phyloP scores from a whole-genome alignment of 352 stramenopile species.

The Phytophthora pistaciae region DNA sequence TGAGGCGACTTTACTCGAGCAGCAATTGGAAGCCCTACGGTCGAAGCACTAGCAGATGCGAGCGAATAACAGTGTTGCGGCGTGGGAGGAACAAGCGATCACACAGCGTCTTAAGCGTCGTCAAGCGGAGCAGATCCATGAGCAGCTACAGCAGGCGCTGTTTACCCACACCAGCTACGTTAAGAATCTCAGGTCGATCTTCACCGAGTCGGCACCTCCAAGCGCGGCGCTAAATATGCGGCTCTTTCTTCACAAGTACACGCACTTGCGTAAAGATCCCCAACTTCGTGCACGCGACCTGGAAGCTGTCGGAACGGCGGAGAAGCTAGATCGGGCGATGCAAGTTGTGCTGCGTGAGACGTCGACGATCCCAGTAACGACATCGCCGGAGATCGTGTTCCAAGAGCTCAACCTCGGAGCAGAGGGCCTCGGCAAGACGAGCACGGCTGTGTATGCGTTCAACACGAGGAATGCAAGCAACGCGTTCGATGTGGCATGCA shows the following conservation, averaged over 20 bases:
- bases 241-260: constrained; percentile 38
- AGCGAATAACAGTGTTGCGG: constrained; percentile 31
- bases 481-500: constrained; percentile 32
- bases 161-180: constrained; percentile 37
- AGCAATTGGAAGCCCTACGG: constrained; percentile 46
- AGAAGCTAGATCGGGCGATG: constrained; percentile 37
- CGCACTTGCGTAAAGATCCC: constrained; percentile 23
- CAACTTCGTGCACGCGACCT: no score
- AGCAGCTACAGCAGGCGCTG: constrained; percentile 35
- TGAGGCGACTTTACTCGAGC: constrained; percentile 49
- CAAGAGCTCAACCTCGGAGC: constrained; percentile 29
- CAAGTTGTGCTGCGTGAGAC: constrained; percentile 41
- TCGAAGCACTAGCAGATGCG: constrained; percentile 49
- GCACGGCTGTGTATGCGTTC: constrained; percentile 34
- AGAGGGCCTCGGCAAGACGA: constrained; percentile 38
- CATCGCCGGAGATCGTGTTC: constrained; percentile 24
- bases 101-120: constrained; percentile 48
- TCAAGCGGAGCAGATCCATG: constrained; percentile 36
- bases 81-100: constrained; percentile 57
- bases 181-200: constrained; percentile 33
- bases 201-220: constrained; percentile 28
- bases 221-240: constrained; percentile 39
- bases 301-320: constrained; percentile 29
- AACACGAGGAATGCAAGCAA: constrained; percentile 35
- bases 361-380: constrained; percentile 13